Evolutionary conservation across 139 green algal species (phyloP), one percentile per base, ranked within the genome.

Genomic region (Coelastrella sp.): DNA sequence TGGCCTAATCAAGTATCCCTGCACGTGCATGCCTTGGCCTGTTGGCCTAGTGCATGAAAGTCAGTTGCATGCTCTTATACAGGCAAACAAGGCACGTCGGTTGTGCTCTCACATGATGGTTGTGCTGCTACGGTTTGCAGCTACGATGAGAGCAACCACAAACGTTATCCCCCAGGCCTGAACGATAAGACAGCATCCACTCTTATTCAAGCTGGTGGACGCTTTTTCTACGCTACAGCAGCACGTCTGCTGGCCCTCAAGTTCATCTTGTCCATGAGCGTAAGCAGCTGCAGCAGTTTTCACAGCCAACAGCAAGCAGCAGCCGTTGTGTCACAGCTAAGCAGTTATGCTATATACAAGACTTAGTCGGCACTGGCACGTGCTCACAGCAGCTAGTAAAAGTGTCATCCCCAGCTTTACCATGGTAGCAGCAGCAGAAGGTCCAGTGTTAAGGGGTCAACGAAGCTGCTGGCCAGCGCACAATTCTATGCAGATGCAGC

Each of bases 171-270:
- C 10, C 95, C 96, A 61, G 97, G 97, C 68, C 92, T 95, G 65
- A 96, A 93, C 92, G 98, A 98, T 94, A 91, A 96, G 3, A 97
- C 98, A 7, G 99, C 99, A 87, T 99, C 97, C 6, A 99, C 99
- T 94, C 97, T 99, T 90, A 97, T 99, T 60, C 95, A 98, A 68
- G 99, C 97, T 20, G 97, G 96, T 24, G 98, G 98, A 0, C 96
- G 98, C n/a, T 99, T 99, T 90, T 97, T 99, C 85, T 99, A 99
- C 84, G 98, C 98, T 15, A 98, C 98, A 6, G 97, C 97, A 6
- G 93, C 99, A 8, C 96, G 98, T 59, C 93, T 99, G 81, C 95
- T 95, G 1, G 96, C 99, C 25, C 94, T 99, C 74, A 99, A 99
- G 94, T 99, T 99, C 91, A 93, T 99, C 17, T 90, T 99, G 19